Percentiles rank a stretch among this genome's conserved stretches.
Evolutionary conservation across 805 yeast genomes (phyloP).

Genomic region (Saccharomycopsis malanga): DNA sequence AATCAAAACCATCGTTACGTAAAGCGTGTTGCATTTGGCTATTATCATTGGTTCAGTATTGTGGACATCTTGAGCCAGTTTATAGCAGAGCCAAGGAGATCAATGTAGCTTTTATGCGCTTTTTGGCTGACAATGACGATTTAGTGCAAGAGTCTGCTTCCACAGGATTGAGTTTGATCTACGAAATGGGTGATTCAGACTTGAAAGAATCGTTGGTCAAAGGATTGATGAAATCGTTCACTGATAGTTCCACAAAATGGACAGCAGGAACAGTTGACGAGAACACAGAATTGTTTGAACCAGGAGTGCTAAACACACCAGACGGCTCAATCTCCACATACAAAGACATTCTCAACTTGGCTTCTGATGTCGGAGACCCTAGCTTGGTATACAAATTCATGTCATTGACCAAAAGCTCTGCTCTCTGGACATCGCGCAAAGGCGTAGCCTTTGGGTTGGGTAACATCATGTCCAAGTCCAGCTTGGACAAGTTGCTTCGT

Average conservation of each 20-base stretch:
- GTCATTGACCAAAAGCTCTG: slow-evolving; percentile 82
- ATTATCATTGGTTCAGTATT: slow-evolving; percentile 69
- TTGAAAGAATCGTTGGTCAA: slow-evolving; percentile 68
- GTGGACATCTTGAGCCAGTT: slow-evolving; percentile 42
- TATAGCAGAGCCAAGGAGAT: slow-evolving; percentile 45
- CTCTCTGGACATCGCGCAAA: slow-evolving; percentile 86
- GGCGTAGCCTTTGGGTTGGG: slow-evolving; percentile 95
- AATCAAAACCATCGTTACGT: slow-evolving; percentile 67
- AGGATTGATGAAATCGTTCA: slow-evolving; percentile 67
- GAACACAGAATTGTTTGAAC: slow-evolving; percentile 81
- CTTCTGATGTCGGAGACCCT: slow-evolving; percentile 95
- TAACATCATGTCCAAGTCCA: slow-evolving; percentile 70
- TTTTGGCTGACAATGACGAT: slow-evolving; percentile 76
- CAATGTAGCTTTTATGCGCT: slow-evolving; percentile 69
- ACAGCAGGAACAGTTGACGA: slow-evolving; percentile 63
- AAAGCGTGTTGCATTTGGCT: slow-evolving; percentile 83
- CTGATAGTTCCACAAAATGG: slow-evolving; percentile 49
- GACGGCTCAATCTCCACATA: slow-evolving; percentile 88
- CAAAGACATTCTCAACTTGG: slow-evolving; percentile 78
- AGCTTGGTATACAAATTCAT: slow-evolving; percentile 88
- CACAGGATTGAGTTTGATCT: slow-evolving; percentile 75
- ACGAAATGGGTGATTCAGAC: slow-evolving; percentile 65
- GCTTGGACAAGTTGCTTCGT: slow-evolving; percentile 53
- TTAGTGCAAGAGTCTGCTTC: slow-evolving; percentile 89
- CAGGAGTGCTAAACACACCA: slow-evolving; percentile 70